Evolutionary conservation across 176 grass and related monocot genomes (phyloP).

Genomic region (Aegilops tauschii): DNA sequence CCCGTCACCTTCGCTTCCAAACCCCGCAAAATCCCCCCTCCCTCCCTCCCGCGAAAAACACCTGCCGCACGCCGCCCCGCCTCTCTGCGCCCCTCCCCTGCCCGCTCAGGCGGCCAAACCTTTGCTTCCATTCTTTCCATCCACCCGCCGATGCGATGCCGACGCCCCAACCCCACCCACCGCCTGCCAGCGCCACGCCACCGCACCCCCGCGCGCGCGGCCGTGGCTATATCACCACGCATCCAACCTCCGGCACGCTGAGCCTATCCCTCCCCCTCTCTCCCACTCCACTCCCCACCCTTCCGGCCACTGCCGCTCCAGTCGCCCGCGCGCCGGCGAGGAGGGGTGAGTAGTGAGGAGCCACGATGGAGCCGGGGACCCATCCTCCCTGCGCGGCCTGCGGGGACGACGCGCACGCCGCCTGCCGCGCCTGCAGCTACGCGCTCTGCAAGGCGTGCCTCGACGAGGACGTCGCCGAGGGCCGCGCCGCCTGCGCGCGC

Average conservation of each 20-base stretch:
- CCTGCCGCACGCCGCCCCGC: slow-evolving; percentile 38
- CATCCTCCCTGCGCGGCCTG: slow-evolving; percentile 69
- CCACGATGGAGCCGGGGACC: slow-evolving; percentile 46
- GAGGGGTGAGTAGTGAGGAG: slow-evolving; percentile 4
- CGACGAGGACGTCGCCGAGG: slow-evolving; percentile 73
- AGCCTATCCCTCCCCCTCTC: slow-evolving; percentile 16
- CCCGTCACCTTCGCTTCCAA: slow-evolving; percentile 63
- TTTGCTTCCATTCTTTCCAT: slow-evolving; percentile 98
- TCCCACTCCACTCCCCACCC: neutral
- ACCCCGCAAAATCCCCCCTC: slow-evolving; percentile 53
- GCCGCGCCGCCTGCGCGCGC: slow-evolving; percentile 61
- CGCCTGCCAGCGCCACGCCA: slow-evolving; percentile 42
- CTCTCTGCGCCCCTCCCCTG: neutral
- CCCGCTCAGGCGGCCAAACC: slow-evolving; percentile 37
- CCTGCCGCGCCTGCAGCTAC: slow-evolving; percentile 82
- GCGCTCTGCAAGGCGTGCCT: slow-evolving; percentile 81
- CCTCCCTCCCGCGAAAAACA: slow-evolving; percentile 28
- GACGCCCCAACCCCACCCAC: slow-evolving; percentile 70
- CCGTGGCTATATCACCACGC: slow-evolving; percentile 45
- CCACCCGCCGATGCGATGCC: slow-evolving; percentile 78
- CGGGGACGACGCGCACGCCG: slow-evolving; percentile 69
- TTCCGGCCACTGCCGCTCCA: neutral
- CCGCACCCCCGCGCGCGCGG: slow-evolving; percentile 26
- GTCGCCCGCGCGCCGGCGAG: slow-evolving; percentile 10
- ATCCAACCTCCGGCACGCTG: slow-evolving; percentile 59